Conservation (phyloP, 1,284 basidiomycete species). For the Austroboletus niveus region DNA sequence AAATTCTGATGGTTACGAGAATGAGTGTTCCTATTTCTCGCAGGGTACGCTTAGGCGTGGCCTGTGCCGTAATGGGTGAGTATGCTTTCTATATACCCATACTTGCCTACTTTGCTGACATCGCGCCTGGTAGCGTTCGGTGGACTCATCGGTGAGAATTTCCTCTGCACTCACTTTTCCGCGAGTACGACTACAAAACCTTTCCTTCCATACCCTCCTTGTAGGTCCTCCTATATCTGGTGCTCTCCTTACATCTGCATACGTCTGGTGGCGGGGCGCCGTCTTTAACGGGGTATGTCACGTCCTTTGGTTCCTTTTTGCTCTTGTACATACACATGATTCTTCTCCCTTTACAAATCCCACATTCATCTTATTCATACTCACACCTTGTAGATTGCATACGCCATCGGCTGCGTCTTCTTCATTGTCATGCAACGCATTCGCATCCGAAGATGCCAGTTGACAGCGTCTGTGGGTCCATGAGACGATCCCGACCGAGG, state of each 20-base stretch:
- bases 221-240: constrained; percentile 33
- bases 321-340: no score
- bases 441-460: constrained; percentile 14
- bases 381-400: constrained; percentile 14
- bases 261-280: constrained; percentile 32
- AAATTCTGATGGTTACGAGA: neutral
- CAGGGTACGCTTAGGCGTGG: constrained; percentile 32
- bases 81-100: neutral
- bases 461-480: no score
- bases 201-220: no score
- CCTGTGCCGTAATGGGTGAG: constrained; percentile 30
- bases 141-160: constrained; percentile 27
- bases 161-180: neutral
- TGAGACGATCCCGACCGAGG: no score
- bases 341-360: no score
- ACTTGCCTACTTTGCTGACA: neutral
- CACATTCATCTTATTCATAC: no score
- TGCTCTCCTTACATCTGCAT: constrained; percentile 25
- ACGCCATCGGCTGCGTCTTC: constrained; percentile 26
- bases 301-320: no score
- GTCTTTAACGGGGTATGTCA: constrained; percentile 31
- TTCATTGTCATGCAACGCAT: constrained; percentile 28
- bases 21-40: neutral
- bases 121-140: constrained; percentile 19
- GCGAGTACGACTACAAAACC: no score